Conservation (phyloP, 306 rosid genomes). For the Sindora glabra region DNA sequence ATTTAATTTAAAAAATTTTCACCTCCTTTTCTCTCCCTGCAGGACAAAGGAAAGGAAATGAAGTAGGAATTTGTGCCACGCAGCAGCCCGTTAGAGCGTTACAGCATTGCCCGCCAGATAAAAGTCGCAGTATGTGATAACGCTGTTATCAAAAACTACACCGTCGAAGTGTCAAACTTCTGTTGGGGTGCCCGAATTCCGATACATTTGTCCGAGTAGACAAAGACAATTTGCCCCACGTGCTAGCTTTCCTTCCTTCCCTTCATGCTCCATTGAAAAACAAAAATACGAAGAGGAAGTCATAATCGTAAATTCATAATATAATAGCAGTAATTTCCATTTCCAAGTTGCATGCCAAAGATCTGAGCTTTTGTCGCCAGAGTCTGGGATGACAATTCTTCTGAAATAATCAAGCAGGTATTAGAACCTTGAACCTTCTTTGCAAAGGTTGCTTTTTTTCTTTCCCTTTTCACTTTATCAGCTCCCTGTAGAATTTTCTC, state of each 20-base stretch:
- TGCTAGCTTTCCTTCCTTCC: neutral
- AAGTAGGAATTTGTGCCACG: no score
- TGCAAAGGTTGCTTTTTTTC: neutral
- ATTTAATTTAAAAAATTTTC: no score
- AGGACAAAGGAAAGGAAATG: no score
- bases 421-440: neutral
- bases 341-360: neutral
- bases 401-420: neutral
- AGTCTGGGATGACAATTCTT: neutral
- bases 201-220: neutral
- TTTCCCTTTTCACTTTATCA: neutral
- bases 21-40: no score
- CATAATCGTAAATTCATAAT: no score
- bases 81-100: no score
- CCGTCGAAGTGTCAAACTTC: no score
- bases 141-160: no score
- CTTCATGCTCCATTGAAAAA: neutral
- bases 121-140: no score
- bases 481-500: neutral
- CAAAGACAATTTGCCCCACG: neutral
- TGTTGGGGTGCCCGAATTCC: no score
- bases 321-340: no score
- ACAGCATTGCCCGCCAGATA: no score
- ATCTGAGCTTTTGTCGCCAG: neutral
- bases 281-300: neutral